Base-by-base conservation (phyloP, 2,329 filamentous ascomycete genomes). In the Hypoxylon sp. region DNA sequence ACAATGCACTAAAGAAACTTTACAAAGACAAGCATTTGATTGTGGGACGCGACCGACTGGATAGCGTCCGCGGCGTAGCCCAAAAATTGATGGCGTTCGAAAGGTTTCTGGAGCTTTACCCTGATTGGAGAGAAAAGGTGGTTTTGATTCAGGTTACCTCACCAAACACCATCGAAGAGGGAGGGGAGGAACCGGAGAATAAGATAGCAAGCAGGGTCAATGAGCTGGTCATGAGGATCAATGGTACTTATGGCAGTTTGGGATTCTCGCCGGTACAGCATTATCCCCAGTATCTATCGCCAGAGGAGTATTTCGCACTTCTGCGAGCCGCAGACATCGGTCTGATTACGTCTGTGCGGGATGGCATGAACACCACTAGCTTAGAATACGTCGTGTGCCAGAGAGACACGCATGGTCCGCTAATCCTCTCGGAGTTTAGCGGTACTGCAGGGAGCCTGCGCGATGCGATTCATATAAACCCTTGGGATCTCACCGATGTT, bases 301-400 rank as follows among this genome's bases (percentile, higher is more conserved):
- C 88, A 60, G 88, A 91, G 63, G 92, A 97, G 73, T 97, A 97
- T 71, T 95, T 96, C 71, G 92, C 93, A 3, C 82, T 97, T n/a
- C 81, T 97, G 42, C 86, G 93, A 16, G 85, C 91, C 2, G 92
- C 89, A 23, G 91, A 97, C 69, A 90, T 97, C 60, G 93, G 91
- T 3, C 78, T 97, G 40, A 97, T 97, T 71, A 97, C 94, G 5
- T 96, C 91, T 62, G 92, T 97, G 15, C 86, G 93, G 53, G 94
- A 97, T 70, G 93, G 93, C 51, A 97, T 97, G 92, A 97, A 97
- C 76, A 97, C 93, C 0, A 96, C 92, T 13, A 95, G 91, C 69
- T 78, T 97, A 62, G 94, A 97, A 72, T 97, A 97, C 69, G 86
- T 97, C 49, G 82, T 96, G 50, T 96, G 91, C 70, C 93, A 97